These are phyloP conservation scores for Microbotryomycetes sp. DNA, from an alignment of 1,284 basidiomycete genomes.

Conservation along the genomic window DNA sequence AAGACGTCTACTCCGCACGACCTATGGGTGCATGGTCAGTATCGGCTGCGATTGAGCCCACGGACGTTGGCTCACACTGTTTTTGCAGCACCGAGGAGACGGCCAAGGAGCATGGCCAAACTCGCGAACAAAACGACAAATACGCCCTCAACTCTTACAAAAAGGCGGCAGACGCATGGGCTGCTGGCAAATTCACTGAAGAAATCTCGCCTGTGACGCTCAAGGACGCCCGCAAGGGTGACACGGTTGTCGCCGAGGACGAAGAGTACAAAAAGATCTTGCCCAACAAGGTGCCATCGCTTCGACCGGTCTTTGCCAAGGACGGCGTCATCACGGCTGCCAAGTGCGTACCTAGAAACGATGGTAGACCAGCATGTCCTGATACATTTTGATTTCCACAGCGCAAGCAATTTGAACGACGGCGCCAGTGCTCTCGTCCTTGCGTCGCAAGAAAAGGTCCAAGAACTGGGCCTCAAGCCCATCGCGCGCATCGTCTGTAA, in stretches of 20 bases:
- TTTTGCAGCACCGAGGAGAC: conserved; percentile 41
- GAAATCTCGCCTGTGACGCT: conserved; percentile 91
- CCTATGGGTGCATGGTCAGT: conserved; percentile 53
- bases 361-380: background rate
- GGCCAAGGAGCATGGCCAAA: conserved; percentile 40
- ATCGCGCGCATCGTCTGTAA: conserved; percentile 43
- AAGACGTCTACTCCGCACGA: conserved; percentile 63
- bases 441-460: conserved; percentile 39
- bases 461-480: conserved; percentile 40
- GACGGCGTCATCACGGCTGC: conserved; percentile 46
- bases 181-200: conserved; percentile 68
- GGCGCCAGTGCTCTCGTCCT: conserved; percentile 45
- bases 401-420: conserved; percentile 44
- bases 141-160: conserved; percentile 76
- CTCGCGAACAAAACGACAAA: conserved; percentile 43
- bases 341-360: conserved; percentile 28
- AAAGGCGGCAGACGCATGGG: conserved; percentile 77
- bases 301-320: conserved; percentile 44
- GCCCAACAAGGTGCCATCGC: conserved; percentile 42
- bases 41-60: background rate
- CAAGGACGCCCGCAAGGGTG: conserved; percentile 83
- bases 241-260: conserved; percentile 82
- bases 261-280: conserved; percentile 76
- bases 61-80: background rate
- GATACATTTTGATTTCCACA: background rate